Percentiles rank a stretch among this genome's conserved stretches.
Evolutionary conservation across 306 rosid species (phyloP).

Genomic region (Datisca glomerata): DNA sequence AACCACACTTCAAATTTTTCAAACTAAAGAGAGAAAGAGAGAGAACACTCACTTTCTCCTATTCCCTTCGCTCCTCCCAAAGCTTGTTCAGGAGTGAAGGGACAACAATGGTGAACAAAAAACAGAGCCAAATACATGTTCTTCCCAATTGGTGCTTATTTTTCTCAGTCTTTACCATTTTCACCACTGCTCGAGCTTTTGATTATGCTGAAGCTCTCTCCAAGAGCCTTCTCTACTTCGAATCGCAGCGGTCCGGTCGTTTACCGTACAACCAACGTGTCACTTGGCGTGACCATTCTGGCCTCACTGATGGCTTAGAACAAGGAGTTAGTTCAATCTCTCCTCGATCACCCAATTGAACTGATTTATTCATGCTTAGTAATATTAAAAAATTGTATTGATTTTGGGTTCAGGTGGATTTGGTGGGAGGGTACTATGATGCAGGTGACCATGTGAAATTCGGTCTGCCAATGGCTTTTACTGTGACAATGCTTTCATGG

Average conservation of each 20-base stretch:
- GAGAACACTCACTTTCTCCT: constrained; percentile 10
- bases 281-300: constrained; percentile 81
- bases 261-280: constrained; percentile 68
- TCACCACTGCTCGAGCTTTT: constrained; percentile 15
- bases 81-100: constrained; percentile 34
- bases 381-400: too few relatives aligned
- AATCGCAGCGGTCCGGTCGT: constrained; percentile 80
- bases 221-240: constrained; percentile 66
- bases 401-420: constrained; percentile 46
- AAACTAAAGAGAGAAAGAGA: neutral
- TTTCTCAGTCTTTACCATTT: neutral
- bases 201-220: constrained; percentile 54
- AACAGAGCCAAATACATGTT: constrained; percentile 1
- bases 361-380: too few relatives aligned
- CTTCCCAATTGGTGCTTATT: neutral
- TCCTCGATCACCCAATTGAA: too few relatives aligned
- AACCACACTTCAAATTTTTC: too few relatives aligned
- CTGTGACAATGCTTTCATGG: constrained; percentile 79
- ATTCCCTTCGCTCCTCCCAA: constrained; percentile 37
- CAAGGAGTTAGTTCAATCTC: constrained; percentile 51
- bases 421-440: constrained; percentile 88
- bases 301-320: constrained; percentile 66
- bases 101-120: constrained; percentile 23
- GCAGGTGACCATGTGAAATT: constrained; percentile 89
- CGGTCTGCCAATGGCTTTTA: constrained; percentile 82